Evolutionary conservation across 1,284 basidiomycete genomes (phyloP).

Genomic region (Cerrena zonata): DNA sequence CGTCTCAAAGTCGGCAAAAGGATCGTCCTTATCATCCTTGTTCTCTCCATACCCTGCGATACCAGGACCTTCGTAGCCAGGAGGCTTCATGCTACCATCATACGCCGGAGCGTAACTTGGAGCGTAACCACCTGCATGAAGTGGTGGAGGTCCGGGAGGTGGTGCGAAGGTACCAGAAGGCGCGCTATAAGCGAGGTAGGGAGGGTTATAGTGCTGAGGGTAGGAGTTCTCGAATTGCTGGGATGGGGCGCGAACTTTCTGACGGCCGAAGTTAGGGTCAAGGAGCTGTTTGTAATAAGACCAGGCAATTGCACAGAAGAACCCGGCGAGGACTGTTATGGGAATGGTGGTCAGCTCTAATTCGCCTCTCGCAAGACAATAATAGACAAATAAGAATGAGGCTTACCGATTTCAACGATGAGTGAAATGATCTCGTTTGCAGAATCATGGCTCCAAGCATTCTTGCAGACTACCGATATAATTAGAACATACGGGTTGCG

Average conservation of each 20-base stretch:
- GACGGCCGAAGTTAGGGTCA: constrained; percentile 49
- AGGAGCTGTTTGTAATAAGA: constrained; percentile 66
- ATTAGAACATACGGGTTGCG: background rate
- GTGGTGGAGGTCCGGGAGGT: constrained; percentile 41
- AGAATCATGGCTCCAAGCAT: constrained; percentile 52
- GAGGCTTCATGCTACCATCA: constrained; percentile 34
- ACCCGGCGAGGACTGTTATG: constrained; percentile 40
- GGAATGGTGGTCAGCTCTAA: no score
- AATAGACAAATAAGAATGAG: background rate
- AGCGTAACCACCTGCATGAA: constrained; percentile 22
- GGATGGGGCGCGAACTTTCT: constrained; percentile 29
- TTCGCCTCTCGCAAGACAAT: no score
- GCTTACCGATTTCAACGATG: constrained; percentile 45
- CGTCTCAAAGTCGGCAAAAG: constrained; percentile 41
- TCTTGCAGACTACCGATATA: constrained; percentile 43
- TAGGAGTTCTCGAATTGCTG: constrained; percentile 20
- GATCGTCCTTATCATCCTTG: constrained; percentile 34
- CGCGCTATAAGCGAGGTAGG: constrained; percentile 29
- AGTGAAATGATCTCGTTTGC: constrained; percentile 58
- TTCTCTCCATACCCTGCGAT: constrained; percentile 23
- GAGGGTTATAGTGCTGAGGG: constrained; percentile 37
- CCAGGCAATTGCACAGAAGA: constrained; percentile 60
- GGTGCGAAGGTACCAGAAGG: constrained; percentile 28
- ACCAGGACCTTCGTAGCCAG: constrained; percentile 30
- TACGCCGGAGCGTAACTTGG: constrained; percentile 3